phyloP scores from a whole-genome alignment of 2,329 filamentous ascomycete species.

The Fusarium begoniae region DNA sequence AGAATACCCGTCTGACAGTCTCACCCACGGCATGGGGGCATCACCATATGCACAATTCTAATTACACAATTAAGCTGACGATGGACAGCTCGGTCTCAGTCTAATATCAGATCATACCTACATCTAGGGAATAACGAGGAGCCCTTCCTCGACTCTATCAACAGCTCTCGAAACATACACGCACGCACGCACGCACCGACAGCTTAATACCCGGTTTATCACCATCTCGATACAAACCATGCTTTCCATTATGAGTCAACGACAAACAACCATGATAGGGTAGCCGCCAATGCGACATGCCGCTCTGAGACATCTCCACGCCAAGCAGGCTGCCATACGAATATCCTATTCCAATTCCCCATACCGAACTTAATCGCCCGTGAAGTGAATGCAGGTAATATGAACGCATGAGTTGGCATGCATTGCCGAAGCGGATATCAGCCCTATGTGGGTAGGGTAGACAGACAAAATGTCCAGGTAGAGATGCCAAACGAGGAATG shows the following conservation, averaged over 20 bases:
- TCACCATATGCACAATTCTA: not conserved
- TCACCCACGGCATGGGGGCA: not conserved
- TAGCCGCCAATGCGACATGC: constrained; percentile 7
- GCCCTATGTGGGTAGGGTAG: constrained; percentile 3
- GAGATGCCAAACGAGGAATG: constrained; percentile 17
- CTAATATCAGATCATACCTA: not conserved
- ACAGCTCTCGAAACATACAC: not conserved
- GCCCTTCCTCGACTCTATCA: not conserved
- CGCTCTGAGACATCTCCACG: constrained; percentile 10
- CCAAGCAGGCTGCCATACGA: constrained; percentile 23
- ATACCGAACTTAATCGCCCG: not conserved
- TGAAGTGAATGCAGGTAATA: not conserved
- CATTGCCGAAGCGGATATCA: constrained; percentile 9
- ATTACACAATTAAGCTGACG: not conserved
- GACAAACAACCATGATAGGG: not conserved
- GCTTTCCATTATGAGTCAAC: constrained; percentile 17
- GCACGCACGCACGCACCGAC: not conserved
- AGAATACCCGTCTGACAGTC: constrained; percentile 13
- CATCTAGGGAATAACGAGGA: not conserved
- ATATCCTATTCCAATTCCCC: not conserved
- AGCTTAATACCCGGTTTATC: not conserved
- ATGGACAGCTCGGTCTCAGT: not conserved
- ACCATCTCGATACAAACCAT: not conserved
- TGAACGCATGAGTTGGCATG: constrained; percentile 14
- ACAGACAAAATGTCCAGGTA: not conserved